Conservation (phyloP, 495 filamentous ascomycete species). For the Podospora anserina region DNA sequence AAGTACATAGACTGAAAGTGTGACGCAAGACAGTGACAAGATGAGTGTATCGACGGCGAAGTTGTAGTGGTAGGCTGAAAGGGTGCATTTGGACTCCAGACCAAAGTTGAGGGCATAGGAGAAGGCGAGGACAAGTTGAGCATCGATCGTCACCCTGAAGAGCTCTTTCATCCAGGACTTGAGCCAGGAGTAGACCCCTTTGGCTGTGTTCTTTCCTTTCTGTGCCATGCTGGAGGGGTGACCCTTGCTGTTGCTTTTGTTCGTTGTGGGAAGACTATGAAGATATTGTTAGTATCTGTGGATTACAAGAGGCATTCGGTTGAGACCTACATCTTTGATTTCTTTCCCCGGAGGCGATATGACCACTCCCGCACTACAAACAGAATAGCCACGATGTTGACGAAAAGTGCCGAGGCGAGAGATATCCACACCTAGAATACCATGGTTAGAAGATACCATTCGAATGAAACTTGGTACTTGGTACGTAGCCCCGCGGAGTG, state of each 20-base stretch:
- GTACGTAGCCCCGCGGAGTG: neutral
- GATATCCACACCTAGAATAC: neutral
- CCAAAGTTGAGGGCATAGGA: neutral
- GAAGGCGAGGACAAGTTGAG: neutral
- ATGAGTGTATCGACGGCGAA: neutral
- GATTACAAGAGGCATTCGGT: neutral
- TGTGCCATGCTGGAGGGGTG: neutral
- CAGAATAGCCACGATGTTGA: neutral
- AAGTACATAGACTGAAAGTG: neutral
- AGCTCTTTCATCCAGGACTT: neutral
- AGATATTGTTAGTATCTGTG: neutral
- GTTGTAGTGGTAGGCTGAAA: neutral
- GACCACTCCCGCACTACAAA: neutral
- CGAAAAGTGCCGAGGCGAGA: neutral
- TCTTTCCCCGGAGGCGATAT: neutral
- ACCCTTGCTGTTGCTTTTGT: neutral
- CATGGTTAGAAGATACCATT: neutral
- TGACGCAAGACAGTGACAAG: neutral
- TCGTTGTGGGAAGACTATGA: neutral
- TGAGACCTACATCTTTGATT: neutral
- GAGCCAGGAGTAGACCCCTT: neutral
- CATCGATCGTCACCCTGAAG: neutral
- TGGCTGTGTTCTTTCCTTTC: neutral
- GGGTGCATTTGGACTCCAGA: neutral
- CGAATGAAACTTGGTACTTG: too few relatives aligned